These are phyloP conservation scores for Leptographium wingfieldii DNA, from an alignment of 2,329 filamentous ascomycete species.

Conservation along the genomic window DNA sequence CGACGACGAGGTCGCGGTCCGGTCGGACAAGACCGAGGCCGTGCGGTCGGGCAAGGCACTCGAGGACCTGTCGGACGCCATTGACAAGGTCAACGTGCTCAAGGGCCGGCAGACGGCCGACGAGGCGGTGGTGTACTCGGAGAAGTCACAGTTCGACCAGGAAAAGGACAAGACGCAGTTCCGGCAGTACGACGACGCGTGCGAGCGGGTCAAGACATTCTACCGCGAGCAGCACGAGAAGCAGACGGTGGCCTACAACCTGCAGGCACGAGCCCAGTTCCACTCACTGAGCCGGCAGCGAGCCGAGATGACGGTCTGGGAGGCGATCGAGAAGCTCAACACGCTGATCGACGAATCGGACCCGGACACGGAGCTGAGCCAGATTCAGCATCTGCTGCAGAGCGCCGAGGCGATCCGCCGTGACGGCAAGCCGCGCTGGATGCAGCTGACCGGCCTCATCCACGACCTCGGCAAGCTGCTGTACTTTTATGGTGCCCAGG, in stretches of 20 bases:
- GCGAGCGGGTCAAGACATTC: conserved; percentile 75
- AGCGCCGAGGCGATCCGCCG: conserved; percentile 79
- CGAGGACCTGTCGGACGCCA: conserved; percentile 22
- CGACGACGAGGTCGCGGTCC: conserved; percentile 9
- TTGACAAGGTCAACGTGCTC: conserved; percentile 22
- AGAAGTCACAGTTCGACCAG: conserved; percentile 17
- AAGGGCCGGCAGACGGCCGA: conserved; percentile 12
- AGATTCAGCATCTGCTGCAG: conserved; percentile 84
- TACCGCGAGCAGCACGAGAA: conserved; percentile 61
- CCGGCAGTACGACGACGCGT: conserved; percentile 69
- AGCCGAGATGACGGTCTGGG: conserved; percentile 74
- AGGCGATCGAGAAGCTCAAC: conserved; percentile 88
- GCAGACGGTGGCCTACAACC: conserved; percentile 75
- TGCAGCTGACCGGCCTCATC: conserved; percentile 66
- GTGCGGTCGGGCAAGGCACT: conserved; percentile 15
- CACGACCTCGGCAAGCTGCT: conserved; percentile 72
- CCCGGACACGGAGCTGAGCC: conserved; percentile 74
- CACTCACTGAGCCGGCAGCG: conserved; percentile 46
- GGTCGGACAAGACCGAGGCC: conserved; percentile 4
- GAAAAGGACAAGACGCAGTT: conserved; percentile 22
- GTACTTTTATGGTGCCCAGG: conserved; percentile 69
- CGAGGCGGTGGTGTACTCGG: conserved; percentile 9
- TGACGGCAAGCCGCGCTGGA: conserved; percentile 72
- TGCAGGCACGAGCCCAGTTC: conserved; percentile 63
- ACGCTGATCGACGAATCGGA: conserved; percentile 84